Conservation (phyloP, 1,139 yeast species). For the Debaryomyces coudertii region DNA sequence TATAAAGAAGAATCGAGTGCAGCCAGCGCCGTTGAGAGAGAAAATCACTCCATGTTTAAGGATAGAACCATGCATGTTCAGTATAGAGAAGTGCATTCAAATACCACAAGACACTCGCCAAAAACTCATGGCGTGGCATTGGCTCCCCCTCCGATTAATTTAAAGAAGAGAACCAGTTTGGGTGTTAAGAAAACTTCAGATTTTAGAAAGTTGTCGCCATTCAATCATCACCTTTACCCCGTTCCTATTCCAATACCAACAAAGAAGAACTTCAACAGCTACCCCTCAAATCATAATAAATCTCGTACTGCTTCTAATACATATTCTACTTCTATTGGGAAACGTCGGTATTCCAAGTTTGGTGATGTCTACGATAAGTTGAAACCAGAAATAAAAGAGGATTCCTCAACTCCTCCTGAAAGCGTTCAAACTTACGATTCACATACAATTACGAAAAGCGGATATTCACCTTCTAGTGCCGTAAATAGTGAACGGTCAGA, state of each 20-base stretch:
- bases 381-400: conserved; percentile 12
- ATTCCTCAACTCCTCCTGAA: conserved; percentile 18
- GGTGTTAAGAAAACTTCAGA: conserved; percentile 5
- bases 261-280: conserved; percentile 18
- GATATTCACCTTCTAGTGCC: conserved; percentile 18
- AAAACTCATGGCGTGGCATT: conserved; percentile 43
- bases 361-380: conserved; percentile 8
- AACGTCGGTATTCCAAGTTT: conserved; percentile 1
- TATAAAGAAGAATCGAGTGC: conserved; percentile 71
- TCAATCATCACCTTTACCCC: conserved; percentile 14
- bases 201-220: conserved; percentile 10
- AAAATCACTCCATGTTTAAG: conserved; percentile 75
- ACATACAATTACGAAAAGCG: conserved; percentile 15
- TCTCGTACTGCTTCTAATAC: neutral
- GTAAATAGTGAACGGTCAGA: conserved; percentile 18
- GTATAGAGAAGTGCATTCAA: conserved; percentile 61
- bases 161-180: conserved; percentile 39
- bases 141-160: conserved; percentile 77
- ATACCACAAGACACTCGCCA: conserved; percentile 13
- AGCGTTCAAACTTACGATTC: conserved; percentile 18
- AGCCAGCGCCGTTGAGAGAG: conserved; percentile 79
- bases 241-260: conserved; percentile 12
- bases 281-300: conserved; percentile 20
- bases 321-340: conserved; percentile 1
- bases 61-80: conserved; percentile 83